Base-by-base conservation (phyloP, 805 yeast genomes). In the Yarrowia sp. region DNA sequence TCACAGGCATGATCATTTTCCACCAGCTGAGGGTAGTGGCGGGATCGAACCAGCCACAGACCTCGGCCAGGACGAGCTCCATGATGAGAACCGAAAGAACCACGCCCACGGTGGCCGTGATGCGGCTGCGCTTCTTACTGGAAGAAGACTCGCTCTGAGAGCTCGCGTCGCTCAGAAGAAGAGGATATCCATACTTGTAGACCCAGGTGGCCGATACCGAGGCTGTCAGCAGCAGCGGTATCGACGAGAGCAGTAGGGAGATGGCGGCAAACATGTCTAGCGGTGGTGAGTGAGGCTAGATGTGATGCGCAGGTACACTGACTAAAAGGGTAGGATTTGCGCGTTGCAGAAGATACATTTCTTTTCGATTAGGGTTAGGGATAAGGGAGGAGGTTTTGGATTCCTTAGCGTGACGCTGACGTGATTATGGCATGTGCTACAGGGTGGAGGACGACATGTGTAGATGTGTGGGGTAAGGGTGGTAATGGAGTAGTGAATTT, bases 281-380 rank as follows among this genome's bases (percentile, higher is more conserved):
- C n/a, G 21, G n/a, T 12, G 42, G 14, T 16, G 32, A 21, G 21
- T 32, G 58, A n/a, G n/a, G n/a, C 9, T 21, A 14, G 38, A 31
- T 16, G 49, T 9, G 36, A 29, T 47, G 55, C 38, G 55, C 55
- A 47, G 55, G 55, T 47, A 47, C 55, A 29, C 25, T 18, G 51
- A 44, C 51, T 18, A 44, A 44, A 27, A 44, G 51, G 51, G 51
- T 27, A 44, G 33, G 55, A 47, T 47, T 47, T 47, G 55, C 55
- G 29, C 18, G 51, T 44, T 44, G 49, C 49, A 44, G 49, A 44
- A 25, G 51, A 44, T 27, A 25, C 51, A 42, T 22, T 44, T 29
- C 29, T n/a, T 42, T 42, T 25, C 47, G 35, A 29, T 27, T 29
- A 44, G 51, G 51, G 51, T 44, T 44, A 27, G 51, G 51, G 35